Base-by-base conservation (phyloP, 2,329 filamentous ascomycete species). In the Magnaporthiopsis rhizophila region DNA sequence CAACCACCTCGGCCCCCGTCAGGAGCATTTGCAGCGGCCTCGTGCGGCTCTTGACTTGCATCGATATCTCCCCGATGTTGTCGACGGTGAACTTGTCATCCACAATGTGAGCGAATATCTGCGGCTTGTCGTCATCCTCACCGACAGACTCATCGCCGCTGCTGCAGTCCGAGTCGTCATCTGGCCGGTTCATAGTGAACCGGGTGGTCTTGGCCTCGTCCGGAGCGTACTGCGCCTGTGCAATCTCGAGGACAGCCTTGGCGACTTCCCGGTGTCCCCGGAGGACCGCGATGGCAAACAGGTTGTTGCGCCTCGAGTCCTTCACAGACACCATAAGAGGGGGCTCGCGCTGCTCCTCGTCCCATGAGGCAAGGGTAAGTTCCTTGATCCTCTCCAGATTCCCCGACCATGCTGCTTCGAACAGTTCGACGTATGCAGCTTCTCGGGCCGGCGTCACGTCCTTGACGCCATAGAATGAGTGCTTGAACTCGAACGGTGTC, bases 81-180 rank as follows among this genome's bases (percentile, higher is more conserved):
- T 95, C 89, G 63, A 94, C 83, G 0, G 91, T 95, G 72, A 90
- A 91, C 50, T 83, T 79, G 15, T 88, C 84, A 68, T 89, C 83
- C 34, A 91, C 76, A 57, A 87, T 78, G 65, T 88, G 82, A 21
- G 76, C 76, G 61, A 79, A 76, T 57, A 86, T 79, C 8, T 76
- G 76, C 24, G 79, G 79, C 58, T 77, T 75, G 5, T 74, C 73
- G 1, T 74, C 76, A 1, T 76, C 73, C 6, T 72, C 74, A n/a
- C 74, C 60, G 8, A 62, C 58, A 3, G 71, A 74, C 24, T 74
- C 60, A 21, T 64, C 62, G 1, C 65, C 67, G 12, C 62, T 67
- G 8, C 69, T 69, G 12, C 66, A 66, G 45, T 77, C 76, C 5
- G 71, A 74, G 9, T 79, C 75, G 8, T 76, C 72, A 8, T 76